Evolutionary conservation across 805 yeast genomes (phyloP), one percentile per base, ranked within the genome.

Genomic region (Dipodascopsis uninucleata): DNA sequence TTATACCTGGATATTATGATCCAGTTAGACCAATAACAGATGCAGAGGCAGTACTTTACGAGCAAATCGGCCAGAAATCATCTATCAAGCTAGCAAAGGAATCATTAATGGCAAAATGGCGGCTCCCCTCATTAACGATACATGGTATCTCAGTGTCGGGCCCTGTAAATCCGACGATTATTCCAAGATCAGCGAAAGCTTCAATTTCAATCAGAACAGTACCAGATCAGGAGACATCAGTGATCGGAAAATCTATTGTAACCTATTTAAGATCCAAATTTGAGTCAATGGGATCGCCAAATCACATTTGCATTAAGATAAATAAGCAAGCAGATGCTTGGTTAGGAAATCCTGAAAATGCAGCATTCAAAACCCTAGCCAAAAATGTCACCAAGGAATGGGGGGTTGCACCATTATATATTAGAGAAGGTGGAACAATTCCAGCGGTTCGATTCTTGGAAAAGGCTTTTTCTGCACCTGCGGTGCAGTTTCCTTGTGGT

Each of bases 341-440:
- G 98, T 68, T 90, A 7, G 97, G 97, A 3, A 88, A 93, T 56
- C 83, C 89, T 10, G 65, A 71, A 10, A 88, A 85, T 59, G 72
- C 72, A 33, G 86, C 89, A 1, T 93, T 85, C 62, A 72, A 77
- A 56, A 72, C 83, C 6, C 68, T 93, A 28, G 71, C 74, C 43
- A 68, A 76, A 20, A 86, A 84, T 39, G 70, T 90, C 25, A 66
- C 69, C 32, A 63, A 69, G 3, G 85, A 80, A 43, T 90, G 98
- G 98, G 78, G 76, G 0, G 67, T 71, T 9, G 85, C 84, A 43
- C 55, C 54, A 26, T 67, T 90, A 32, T 82, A 80, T 49, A 85
- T 93, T 25, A 77, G 97, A 54, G 98, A 93, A 68, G 98, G 98
- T 49, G 98, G 98, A 0, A 86, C 97, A 0, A 88, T 90, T 62